Evolutionary conservation across 176 grass and related monocot species (phyloP), one percentile per base, ranked within the genome.

Genomic region (Aegilops longissima): DNA sequence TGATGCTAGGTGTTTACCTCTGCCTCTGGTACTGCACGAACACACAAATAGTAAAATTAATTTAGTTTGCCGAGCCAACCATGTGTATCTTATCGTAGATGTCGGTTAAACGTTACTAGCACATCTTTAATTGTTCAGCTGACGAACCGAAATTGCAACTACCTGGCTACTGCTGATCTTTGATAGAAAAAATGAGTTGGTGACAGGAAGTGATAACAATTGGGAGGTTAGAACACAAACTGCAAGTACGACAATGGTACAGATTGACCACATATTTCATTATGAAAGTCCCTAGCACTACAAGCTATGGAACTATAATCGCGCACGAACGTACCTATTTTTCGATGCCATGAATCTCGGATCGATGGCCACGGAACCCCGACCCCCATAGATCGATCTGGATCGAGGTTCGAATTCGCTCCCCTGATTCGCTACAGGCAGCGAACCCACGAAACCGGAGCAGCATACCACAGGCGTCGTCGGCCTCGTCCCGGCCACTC

Each of bases 21-120:
- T 94, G 54, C 73, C 88, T 82, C 88, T 87, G 76, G 35, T 72
- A 81, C 90, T 94, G 88, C 87, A 93, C 5, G 80, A 74, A 86
- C 33, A 92, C 49, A 80, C 29, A 83, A 79, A 49, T 14, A 81
- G 16, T 76, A 80, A 59, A 35, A 76, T 14, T 25, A 70, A 67
- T 36, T 52, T 4, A 81, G 12, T 71, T 56, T 42, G 20, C 66
- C 27, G 12, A 70, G 18, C n/a, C 77, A 81, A 30, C 31, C 17
- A 63, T 85, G 67, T 5, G 36, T 25, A 30, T 73, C 51, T 20
- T 13, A 77, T 16, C 33, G 9, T 33, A 86, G 24, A 52, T 42
- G 40, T 38, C 25, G 12, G 82, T 89, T 76, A 25, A 83, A 62
- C 49, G 29, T 24, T 35, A 62, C 49, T 61, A 82, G 42, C 61